Evolutionary conservation across 2,329 filamentous ascomycete species (phyloP).

Genomic region (Myotisia sp.): DNA sequence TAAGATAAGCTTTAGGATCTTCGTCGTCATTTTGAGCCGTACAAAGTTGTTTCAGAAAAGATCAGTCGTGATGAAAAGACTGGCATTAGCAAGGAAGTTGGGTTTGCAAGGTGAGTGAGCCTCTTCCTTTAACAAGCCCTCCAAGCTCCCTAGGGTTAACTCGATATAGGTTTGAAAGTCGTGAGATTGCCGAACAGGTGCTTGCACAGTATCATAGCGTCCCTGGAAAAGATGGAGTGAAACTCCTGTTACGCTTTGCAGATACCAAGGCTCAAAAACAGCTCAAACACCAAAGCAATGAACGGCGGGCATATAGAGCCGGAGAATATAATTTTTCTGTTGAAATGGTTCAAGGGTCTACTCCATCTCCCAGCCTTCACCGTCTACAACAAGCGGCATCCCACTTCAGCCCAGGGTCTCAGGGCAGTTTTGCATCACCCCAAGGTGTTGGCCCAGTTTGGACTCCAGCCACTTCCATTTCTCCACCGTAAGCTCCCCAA

Average conservation of each 20-base stretch:
- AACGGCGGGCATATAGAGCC: constrained; percentile 87
- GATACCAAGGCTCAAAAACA: constrained; percentile 95
- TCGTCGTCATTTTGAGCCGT: constrained; percentile 47
- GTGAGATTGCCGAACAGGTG: constrained; percentile 79
- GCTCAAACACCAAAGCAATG: constrained; percentile 87
- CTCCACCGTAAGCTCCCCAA: constrained; percentile 30
- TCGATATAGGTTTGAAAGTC: constrained; percentile 60
- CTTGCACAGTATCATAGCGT: constrained; percentile 74
- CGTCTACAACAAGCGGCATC: constrained; percentile 27
- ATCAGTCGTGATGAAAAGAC: constrained; percentile 76
- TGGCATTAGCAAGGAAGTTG: constrained; percentile 89
- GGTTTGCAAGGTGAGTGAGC: constrained; percentile 69
- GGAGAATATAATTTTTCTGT: constrained; percentile 69
- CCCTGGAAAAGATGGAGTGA: constrained; percentile 62
- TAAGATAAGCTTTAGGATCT: constrained; percentile 42
- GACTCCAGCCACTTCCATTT: constrained; percentile 36
- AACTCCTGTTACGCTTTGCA: constrained; percentile 88
- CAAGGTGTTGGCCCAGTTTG: constrained; percentile 26
- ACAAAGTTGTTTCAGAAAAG: constrained; percentile 73
- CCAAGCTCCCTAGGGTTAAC: too few species aligned
- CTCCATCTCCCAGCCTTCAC: constrained; percentile 31
- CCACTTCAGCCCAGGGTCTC: constrained; percentile 30
- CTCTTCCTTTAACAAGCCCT: constrained; percentile 9
- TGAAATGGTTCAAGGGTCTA: constrained; percentile 31
- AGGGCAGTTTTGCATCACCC: constrained; percentile 31